These are phyloP conservation scores for Fusarium stilboides DNA, from an alignment of 2,329 filamentous ascomycete genomes.

Conservation along the genomic window DNA sequence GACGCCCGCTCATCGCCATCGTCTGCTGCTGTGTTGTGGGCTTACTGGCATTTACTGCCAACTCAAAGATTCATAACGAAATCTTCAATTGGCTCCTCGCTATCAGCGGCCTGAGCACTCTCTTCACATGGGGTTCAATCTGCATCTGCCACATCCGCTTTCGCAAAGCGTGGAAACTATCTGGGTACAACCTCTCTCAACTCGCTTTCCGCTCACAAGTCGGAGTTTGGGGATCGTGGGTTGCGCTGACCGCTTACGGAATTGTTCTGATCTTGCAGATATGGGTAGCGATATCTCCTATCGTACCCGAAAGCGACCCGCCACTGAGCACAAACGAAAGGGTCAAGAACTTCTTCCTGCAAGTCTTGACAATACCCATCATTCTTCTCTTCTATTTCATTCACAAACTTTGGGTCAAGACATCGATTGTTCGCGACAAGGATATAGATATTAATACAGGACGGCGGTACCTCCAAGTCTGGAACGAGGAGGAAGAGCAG, in stretches of 20 bases:
- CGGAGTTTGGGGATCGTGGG: slow-evolving; percentile 84
- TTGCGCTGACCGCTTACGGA: slow-evolving; percentile 83
- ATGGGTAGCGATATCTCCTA: slow-evolving; percentile 86
- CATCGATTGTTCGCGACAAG: slow-evolving; percentile 73
- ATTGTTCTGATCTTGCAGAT: slow-evolving; percentile 87
- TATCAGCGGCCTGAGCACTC: slow-evolving; percentile 78
- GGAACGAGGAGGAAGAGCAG: slow-evolving; percentile 78
- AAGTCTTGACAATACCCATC: slow-evolving; percentile 78
- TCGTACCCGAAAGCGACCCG: slow-evolving; percentile 52
- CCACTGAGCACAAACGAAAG: slow-evolving; percentile 56
- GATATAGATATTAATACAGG: slow-evolving; percentile 93
- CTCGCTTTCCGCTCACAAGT: slow-evolving; percentile 85
- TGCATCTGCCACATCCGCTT: slow-evolving; percentile 92
- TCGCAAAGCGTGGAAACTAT: slow-evolving; percentile 79
- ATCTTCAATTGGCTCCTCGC: slow-evolving; percentile 87
- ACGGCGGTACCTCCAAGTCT: slow-evolving; percentile 84
- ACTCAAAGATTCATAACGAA: slow-evolving; percentile 69
- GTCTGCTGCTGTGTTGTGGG: slow-evolving; percentile 75
- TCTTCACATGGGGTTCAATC: slow-evolving; percentile 87
- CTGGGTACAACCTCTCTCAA: slow-evolving; percentile 78
- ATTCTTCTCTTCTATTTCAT: slow-evolving; percentile 76
- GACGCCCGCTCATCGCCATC: slow-evolving; percentile 83
- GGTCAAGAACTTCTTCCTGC: slow-evolving; percentile 77
- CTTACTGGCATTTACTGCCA: slow-evolving; percentile 82
- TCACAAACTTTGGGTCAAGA: slow-evolving; percentile 83